Evolutionary conservation across 73 alveolate species (phyloP), one percentile per base, ranked within the genome.

Genomic region (Effrenium voratum): DNA sequence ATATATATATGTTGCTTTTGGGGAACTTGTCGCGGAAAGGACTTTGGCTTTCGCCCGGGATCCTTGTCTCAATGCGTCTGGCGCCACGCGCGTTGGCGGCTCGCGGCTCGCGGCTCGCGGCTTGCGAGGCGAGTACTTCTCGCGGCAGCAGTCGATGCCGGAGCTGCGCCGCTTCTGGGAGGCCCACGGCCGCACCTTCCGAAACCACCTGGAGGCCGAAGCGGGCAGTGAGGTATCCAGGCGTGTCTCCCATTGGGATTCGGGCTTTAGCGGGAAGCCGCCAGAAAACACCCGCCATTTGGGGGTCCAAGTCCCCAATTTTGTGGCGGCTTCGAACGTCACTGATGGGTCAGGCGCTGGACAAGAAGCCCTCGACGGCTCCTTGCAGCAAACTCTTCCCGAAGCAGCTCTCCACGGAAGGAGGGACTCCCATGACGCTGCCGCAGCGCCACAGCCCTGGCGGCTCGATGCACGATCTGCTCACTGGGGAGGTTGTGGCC

Each of bases 361-460:
- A 77, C 66, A 32, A 2, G 5, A 50, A 73, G 38, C 76, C 72
- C 16, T 80, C 94, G 28, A 38, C 94, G 45, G 83, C 94, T 2
- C 94, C 94, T 3, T 66, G 83, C 24, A 59, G 94, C 94, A 86
- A 86, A 49, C 94, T 86, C 50, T 86, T 86, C 83, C 94, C 94
- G 47, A 86, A 86, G 83, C 2, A 34, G 36, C 76, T 86, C 49
- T 86, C 94, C 26, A 60, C 70, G 2, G 94, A 43, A 68, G 94
- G 94, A 49, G 94, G 94, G 24, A 8, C 68, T 12, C 84, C 94
- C 34, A 59, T 60, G 82, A 59, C 36, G 68, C n/a, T 86, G 46
- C 94, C 94, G 32, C 83, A 86, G 26, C 81, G 94, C 83, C 94
- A 86, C 83, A 57, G 83, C 60, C 94, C 94, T 22, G 94, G 84